Conservation (phyloP, 2,329 filamentous ascomycete species). For the Fusarium sp. region DNA sequence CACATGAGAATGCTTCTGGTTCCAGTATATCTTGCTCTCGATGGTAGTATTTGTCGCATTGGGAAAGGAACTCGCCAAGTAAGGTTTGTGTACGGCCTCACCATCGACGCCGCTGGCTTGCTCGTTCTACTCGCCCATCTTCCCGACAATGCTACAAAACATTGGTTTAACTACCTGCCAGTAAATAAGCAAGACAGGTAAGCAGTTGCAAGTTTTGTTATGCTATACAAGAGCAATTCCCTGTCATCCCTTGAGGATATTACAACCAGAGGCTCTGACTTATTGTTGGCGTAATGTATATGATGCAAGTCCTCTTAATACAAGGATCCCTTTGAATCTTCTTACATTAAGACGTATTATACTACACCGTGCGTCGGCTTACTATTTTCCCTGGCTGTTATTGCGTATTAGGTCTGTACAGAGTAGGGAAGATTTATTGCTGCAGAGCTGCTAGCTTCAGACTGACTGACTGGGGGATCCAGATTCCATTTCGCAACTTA, state of each 20-base stretch:
- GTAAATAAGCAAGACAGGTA: not conserved
- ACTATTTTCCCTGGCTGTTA: not conserved
- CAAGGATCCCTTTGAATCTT: not conserved
- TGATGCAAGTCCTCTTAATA: not conserved
- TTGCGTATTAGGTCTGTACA: not conserved
- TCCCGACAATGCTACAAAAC: constrained; percentile 9
- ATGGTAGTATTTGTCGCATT: constrained; percentile 28
- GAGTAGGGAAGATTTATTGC: not conserved
- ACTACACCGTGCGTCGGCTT: not conserved
- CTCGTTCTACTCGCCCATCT: constrained; percentile 22
- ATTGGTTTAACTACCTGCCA: not conserved
- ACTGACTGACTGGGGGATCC: not conserved
- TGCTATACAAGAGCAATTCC: not conserved
- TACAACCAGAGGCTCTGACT: not conserved
- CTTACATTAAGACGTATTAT: no score
- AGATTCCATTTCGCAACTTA: not conserved
- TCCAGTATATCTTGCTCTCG: constrained; percentile 23
- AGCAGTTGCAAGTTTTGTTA: not conserved
- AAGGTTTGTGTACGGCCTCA: constrained; percentile 33
- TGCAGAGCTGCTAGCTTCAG: not conserved
- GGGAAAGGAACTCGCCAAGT: constrained; percentile 23
- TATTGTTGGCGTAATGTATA: not conserved
- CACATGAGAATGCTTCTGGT: constrained; percentile 24
- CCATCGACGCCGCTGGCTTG: constrained; percentile 26
- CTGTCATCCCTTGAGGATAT: not conserved